Evolutionary conservation across 106 monocot genomes (phyloP).

Genomic region (Acorus calamus): DNA sequence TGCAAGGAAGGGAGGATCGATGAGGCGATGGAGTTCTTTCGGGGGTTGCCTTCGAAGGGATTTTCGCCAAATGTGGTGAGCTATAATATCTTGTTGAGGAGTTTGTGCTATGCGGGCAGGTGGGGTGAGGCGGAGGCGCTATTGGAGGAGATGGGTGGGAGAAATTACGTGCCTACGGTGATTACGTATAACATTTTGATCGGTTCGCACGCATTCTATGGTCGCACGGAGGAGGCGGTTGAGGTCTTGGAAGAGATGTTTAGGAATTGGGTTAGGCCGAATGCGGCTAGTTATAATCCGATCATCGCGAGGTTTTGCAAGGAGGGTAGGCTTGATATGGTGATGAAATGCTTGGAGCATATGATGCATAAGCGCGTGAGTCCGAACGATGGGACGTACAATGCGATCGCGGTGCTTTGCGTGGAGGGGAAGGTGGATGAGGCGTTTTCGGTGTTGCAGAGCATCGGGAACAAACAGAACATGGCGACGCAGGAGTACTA

Average conservation of each 20-base stretch:
- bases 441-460: slow-evolving; percentile 46
- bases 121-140: slow-evolving; percentile 75
- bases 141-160: slow-evolving; percentile 52
- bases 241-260: slow-evolving; percentile 56
- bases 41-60: slow-evolving; percentile 43
- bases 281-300: slow-evolving; percentile 69
- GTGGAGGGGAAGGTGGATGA: slow-evolving; percentile 48
- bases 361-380: slow-evolving; percentile 42
- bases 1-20: slow-evolving; percentile 66
- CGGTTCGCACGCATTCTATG: slow-evolving; percentile 43
- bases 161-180: slow-evolving; percentile 31
- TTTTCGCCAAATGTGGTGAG: slow-evolving; percentile 67
- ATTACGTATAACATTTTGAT: slow-evolving; percentile 79
- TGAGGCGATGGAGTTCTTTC: slow-evolving; percentile 47
- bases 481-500: slow-evolving; percentile 49
- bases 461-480: slow-evolving; percentile 40
- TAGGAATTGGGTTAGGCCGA: slow-evolving; percentile 44
- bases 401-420: slow-evolving; percentile 69
- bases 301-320: slow-evolving; percentile 56
- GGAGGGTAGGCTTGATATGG: slow-evolving; percentile 53
- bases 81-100: slow-evolving; percentile 72
- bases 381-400: slow-evolving; percentile 73
- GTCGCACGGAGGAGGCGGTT: slow-evolving; percentile 52
- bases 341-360: slow-evolving; percentile 37
- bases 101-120: slow-evolving; percentile 48